Evolutionary conservation across 768 basidiomycete species (phyloP).

Genomic region (Tricholoma saponaceum): DNA sequence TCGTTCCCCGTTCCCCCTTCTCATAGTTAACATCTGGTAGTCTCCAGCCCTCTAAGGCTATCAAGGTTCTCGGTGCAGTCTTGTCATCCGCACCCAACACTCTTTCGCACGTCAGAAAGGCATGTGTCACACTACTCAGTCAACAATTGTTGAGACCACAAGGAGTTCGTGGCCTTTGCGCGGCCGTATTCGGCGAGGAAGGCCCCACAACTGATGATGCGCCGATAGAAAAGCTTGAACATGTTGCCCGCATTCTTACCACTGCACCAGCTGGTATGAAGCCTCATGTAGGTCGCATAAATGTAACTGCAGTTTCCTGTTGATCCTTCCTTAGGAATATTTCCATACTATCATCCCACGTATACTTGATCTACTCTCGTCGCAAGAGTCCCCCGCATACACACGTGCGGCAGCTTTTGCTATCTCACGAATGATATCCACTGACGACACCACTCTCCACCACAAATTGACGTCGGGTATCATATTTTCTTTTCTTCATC

Average conservation of each 20-base stretch:
- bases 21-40: constrained; percentile 32
- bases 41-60: constrained; percentile 60
- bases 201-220: constrained; percentile 46
- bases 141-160: constrained; percentile 66
- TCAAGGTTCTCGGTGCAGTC: constrained; percentile 60
- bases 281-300: constrained; percentile 42
- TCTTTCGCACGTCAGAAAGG: constrained; percentile 49
- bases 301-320: constrained; percentile 1
- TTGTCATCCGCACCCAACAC: constrained; percentile 41
- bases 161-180: constrained; percentile 66
- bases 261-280: constrained; percentile 56
- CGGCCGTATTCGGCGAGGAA: constrained; percentile 65
- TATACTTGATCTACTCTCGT: constrained; percentile 46
- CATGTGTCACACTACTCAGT: constrained; percentile 62
- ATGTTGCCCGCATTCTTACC: constrained; percentile 59
- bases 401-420: constrained; percentile 64
- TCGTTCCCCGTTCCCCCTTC: constrained; percentile 12
- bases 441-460: constrained; percentile 24
- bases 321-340: constrained; percentile 47
- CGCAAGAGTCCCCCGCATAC: constrained; percentile 39
- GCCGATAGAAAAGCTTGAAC: constrained; percentile 68
- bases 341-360: constrained; percentile 51
- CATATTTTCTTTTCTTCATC: constrained; percentile 48
- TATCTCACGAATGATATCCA: constrained; percentile 58
- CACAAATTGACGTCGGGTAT: constrained; percentile 29